Percentiles rank a stretch among this genome's conserved stretches.
phyloP scores from a whole-genome alignment of 768 basidiomycete species.

The Rhodotorula diobovata region DNA sequence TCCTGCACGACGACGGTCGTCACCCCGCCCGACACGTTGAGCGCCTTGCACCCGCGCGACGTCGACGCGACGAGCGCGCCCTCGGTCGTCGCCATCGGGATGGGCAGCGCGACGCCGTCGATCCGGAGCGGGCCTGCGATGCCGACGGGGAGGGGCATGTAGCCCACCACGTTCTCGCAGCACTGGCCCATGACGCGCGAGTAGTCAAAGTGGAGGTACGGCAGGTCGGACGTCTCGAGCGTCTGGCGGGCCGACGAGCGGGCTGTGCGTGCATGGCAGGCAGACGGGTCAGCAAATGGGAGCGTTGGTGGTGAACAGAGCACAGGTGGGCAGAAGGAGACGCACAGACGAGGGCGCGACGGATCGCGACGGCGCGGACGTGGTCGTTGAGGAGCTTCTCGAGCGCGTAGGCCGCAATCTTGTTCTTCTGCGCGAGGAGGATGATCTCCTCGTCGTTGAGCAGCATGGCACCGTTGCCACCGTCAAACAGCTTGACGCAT shows the following conservation, averaged over 20 bases:
- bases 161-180: conserved; percentile 98
- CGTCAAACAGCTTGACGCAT: conserved; percentile 68
- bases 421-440: conserved; percentile 77
- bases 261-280: conserved; percentile 52
- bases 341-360: conserved; percentile 85
- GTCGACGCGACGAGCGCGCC: conserved; percentile 97
- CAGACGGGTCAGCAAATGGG: conserved; percentile 9
- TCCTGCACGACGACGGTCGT: conserved; percentile 87
- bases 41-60: conserved; percentile 93
- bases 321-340: neutral
- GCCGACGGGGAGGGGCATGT: conserved; percentile 91
- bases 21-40: conserved; percentile 93
- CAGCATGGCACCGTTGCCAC: conserved; percentile 49
- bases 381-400: conserved; percentile 90
- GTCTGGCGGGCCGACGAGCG: conserved; percentile 78
- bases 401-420: conserved; percentile 88
- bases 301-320: neutral
- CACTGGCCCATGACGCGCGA: conserved; percentile 89
- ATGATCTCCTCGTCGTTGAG: conserved; percentile 91
- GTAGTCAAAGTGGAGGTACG: conserved; percentile 84
- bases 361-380: conserved; percentile 77
- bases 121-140: conserved; percentile 91
- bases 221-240: conserved; percentile 75
- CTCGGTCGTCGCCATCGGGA: conserved; percentile 99
- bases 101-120: conserved; percentile 75